Evolutionary conservation across 2,329 filamentous ascomycete species (phyloP).

Genomic region (Claviceps spartinae): DNA sequence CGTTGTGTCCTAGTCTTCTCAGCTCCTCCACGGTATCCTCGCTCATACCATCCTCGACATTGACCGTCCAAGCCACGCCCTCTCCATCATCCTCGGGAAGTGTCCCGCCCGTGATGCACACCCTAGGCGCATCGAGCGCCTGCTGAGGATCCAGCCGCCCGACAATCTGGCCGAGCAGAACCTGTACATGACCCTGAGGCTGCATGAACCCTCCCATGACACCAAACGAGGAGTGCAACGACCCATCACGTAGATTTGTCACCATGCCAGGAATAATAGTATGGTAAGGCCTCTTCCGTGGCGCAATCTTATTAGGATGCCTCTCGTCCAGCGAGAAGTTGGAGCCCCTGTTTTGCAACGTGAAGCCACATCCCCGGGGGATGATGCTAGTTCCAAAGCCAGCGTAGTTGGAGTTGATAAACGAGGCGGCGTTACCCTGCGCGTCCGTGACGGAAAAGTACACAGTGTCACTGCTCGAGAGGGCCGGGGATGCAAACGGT

Average conservation of each 20-base stretch:
- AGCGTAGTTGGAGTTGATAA: constrained; percentile 91
- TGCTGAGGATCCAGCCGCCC: constrained; percentile 74
- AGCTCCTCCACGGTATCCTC: constrained; percentile 55
- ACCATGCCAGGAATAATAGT: constrained; percentile 92
- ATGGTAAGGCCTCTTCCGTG: constrained; percentile 84
- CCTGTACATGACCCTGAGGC: constrained; percentile 90
- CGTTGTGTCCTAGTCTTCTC: constrained; percentile 55
- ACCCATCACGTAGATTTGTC: constrained; percentile 61
- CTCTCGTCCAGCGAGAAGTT: constrained; percentile 61
- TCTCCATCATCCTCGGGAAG: constrained; percentile 48
- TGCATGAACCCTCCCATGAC: constrained; percentile 99
- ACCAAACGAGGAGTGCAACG: constrained; percentile 74
- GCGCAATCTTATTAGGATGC: constrained; percentile 71
- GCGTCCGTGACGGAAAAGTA: constrained; percentile 80
- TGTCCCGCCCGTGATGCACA: constrained; percentile 58
- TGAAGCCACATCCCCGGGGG: constrained; percentile 77
- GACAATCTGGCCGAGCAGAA: constrained; percentile 75
- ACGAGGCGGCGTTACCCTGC: constrained; percentile 79
- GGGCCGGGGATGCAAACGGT: constrained; percentile 49
- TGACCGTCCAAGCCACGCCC: constrained; percentile 48
- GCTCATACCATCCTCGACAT: constrained; percentile 70
- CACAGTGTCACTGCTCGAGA: constrained; percentile 81
- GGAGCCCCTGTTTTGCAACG: constrained; percentile 81
- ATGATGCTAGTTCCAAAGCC: constrained; percentile 84
- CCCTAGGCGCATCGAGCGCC: constrained; percentile 78